Conservation (phyloP, 495 filamentous ascomycete genomes). For the Penicillium goetzii region DNA sequence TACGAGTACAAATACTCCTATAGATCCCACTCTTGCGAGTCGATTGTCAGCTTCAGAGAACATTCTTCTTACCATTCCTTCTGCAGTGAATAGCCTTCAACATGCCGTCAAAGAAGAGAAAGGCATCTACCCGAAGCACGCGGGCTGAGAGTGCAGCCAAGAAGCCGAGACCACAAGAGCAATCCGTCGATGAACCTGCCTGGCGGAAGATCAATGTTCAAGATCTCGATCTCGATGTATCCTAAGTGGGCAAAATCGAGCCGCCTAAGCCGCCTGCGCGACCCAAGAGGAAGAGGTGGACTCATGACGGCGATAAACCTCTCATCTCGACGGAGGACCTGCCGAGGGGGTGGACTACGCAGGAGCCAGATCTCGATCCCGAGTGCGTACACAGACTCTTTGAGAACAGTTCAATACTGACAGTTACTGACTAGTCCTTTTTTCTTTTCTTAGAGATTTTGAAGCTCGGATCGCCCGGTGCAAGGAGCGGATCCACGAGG, state of each 20-base stretch:
- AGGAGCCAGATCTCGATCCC: not conserved
- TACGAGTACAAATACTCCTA: not conserved
- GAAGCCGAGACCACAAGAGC: not conserved
- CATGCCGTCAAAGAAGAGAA: not conserved
- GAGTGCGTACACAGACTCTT: not conserved
- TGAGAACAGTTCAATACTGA: not conserved
- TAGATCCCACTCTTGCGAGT: not conserved
- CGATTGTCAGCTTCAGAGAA: not conserved
- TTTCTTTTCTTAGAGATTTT: not conserved
- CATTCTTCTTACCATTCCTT: not conserved
- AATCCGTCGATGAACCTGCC: not conserved
- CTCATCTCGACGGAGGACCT: not conserved
- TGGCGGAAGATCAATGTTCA: not conserved
- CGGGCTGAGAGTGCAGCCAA: not conserved
- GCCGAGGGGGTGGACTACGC: not conserved
- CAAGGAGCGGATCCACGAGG: not conserved
- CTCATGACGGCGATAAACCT: not conserved
- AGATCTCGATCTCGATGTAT: not conserved
- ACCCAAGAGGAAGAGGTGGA: not conserved
- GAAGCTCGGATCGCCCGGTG: not conserved
- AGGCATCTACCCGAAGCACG: not conserved
- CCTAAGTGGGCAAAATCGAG: not conserved
- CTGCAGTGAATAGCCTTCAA: not conserved
- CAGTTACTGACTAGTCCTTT: not conserved
- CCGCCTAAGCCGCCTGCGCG: not conserved